A percentile compares a stretch with the other conserved stretches of the same genome.
Conservation (phyloP, 768 basidiomycete species). For the Auricularia sp. region DNA sequence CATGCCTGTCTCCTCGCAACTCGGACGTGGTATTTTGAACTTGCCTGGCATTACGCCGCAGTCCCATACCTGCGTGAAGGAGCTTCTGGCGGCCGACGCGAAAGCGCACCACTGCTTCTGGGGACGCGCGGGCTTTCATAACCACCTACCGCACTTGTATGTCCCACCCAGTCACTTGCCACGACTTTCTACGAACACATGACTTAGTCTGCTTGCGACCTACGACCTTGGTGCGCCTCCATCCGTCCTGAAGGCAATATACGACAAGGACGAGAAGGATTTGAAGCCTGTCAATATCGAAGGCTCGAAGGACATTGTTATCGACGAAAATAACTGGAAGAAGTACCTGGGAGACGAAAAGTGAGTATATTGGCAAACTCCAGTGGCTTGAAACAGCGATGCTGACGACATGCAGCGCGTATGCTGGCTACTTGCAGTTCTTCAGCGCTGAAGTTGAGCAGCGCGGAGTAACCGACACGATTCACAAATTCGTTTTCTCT, state of each 20-base stretch:
- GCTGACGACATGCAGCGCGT: slow-evolving; percentile 27
- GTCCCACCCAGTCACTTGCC: slow-evolving; percentile 27
- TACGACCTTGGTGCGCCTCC: slow-evolving; percentile 47
- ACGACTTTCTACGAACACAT: not conserved
- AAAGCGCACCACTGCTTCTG: slow-evolving; percentile 44
- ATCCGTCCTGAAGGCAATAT: slow-evolving; percentile 38
- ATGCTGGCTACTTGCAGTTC: slow-evolving; percentile 21
- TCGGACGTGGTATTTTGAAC: slow-evolving; percentile 33
- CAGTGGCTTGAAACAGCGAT: slow-evolving; percentile 15
- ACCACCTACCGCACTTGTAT: slow-evolving; percentile 44
- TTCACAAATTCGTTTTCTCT: slow-evolving; percentile 43
- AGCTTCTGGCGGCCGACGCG: slow-evolving; percentile 39
- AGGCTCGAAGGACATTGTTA: slow-evolving; percentile 13
- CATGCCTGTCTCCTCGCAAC: not conserved
- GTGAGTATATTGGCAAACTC: slow-evolving; percentile 20
- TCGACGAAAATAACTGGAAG: slow-evolving; percentile 39
- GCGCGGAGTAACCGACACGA: slow-evolving; percentile 27
- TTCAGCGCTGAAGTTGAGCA: slow-evolving; percentile 31
- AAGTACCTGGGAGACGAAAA: slow-evolving; percentile 39
- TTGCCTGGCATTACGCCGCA: slow-evolving; percentile 36
- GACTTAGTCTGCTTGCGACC: slow-evolving; percentile 33
- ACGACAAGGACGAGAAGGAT: slow-evolving; percentile 29
- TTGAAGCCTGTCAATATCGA: slow-evolving; percentile 32
- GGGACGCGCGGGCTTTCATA: slow-evolving; percentile 36
- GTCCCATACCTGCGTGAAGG: slow-evolving; percentile 33